phyloP scores from a whole-genome alignment of 2,329 filamentous ascomycete genomes.

The Colletotrichum endophyticum region DNA sequence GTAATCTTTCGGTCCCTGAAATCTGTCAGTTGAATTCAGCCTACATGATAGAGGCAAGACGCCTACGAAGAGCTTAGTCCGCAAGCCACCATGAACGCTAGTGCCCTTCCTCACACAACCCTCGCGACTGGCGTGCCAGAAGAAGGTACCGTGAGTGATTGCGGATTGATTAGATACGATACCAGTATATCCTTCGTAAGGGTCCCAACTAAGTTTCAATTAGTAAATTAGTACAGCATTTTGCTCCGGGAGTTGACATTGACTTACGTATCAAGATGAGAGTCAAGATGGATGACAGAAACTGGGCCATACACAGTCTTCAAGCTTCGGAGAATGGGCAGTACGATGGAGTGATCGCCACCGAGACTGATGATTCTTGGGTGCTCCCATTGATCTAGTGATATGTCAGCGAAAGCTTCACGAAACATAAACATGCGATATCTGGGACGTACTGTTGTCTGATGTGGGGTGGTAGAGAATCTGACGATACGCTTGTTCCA shows the following conservation, averaged over 20 bases:
- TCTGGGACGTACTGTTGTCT: not conserved
- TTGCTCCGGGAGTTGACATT: not conserved
- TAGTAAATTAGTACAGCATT: not conserved
- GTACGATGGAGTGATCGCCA: not conserved
- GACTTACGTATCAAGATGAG: not conserved
- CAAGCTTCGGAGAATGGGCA: not conserved
- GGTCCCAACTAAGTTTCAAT: not conserved
- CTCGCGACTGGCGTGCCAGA: slow-evolving; percentile 84
- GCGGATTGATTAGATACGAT: slow-evolving; percentile 34
- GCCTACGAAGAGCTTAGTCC: not conserved
- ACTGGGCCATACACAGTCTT: not conserved
- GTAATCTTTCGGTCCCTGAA: slow-evolving; percentile 52
- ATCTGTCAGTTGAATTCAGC: not conserved
- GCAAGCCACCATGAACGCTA: slow-evolving; percentile 80
- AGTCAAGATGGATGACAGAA: not conserved
- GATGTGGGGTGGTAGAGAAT: not conserved
- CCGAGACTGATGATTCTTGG: not conserved
- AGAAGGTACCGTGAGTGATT: slow-evolving; percentile 90
- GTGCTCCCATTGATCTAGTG: not conserved
- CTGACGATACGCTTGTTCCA: slow-evolving; percentile 74
- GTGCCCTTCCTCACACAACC: slow-evolving; percentile 76
- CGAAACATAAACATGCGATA: not conserved
- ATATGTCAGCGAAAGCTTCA: not conserved
- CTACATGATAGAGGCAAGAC: not conserved
- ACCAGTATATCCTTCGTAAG: not conserved